Percentiles rank a stretch among this genome's conserved stretches.
phyloP scores from a whole-genome alignment of 1,139 yeast genomes.

The Kluyveromyces sp. region DNA sequence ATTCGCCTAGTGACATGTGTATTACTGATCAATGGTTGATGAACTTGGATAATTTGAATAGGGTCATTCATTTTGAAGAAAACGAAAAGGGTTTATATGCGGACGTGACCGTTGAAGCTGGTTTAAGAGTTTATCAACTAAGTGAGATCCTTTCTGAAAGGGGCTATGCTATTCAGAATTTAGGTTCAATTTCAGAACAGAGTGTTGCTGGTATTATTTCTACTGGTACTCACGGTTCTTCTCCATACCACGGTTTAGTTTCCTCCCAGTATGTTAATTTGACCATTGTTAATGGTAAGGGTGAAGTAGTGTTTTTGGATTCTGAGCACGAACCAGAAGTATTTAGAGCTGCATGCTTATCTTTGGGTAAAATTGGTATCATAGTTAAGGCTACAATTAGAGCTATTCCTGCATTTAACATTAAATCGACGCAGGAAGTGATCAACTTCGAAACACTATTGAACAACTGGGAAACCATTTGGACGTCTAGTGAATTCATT shows the following conservation, averaged over 20 bases:
- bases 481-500: conserved; percentile 88
- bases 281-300: conserved; percentile 63
- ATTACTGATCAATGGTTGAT: conserved; percentile 87
- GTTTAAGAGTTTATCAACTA: conserved; percentile 72
- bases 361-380: conserved; percentile 87
- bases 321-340: conserved; percentile 58
- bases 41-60: conserved; percentile 69
- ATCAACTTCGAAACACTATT: conserved; percentile 67
- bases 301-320: conserved; percentile 64
- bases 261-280: conserved; percentile 80
- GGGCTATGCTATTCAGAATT: conserved; percentile 76
- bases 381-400: conserved; percentile 84
- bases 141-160: conserved; percentile 56
- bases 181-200: conserved; percentile 93
- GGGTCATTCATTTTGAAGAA: conserved; percentile 39
- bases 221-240: conserved; percentile 95
- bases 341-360: conserved; percentile 77
- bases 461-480: conserved; percentile 59
- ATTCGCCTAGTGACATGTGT: conserved; percentile 87
- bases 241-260: conserved; percentile 85
- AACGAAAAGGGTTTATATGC: conserved; percentile 54
- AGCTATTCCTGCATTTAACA: conserved; percentile 74
- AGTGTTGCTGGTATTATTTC: conserved; percentile 90
- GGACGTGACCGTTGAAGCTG: conserved; percentile 91
- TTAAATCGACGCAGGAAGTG: conserved; percentile 75